Evolutionary conservation across 2,329 filamentous ascomycete genomes (phyloP), one percentile per base, ranked within the genome.

Genomic region (Neonectria punicea): DNA sequence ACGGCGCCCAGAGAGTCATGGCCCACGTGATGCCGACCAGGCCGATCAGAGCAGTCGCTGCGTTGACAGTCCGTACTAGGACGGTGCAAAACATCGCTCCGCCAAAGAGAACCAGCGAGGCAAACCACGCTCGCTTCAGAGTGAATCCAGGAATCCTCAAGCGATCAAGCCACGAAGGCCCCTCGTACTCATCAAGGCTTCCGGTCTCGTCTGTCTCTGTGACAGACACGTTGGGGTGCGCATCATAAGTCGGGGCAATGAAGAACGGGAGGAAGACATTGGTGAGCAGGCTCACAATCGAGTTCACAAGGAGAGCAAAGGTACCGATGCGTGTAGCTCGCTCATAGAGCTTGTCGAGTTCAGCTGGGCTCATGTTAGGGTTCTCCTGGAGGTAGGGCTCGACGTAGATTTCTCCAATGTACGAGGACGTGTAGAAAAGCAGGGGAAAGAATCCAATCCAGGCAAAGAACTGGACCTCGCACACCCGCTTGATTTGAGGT

Each of bases 401-500:
- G 18, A 93, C 92, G 73, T 97, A 97, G 61, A 98, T 92, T 76
- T 97, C 93, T 67, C 93, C 94, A 71, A 98, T 92, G 78, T 96
- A 98, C 18, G 93, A 97, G 1, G 94, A 97, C 5, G 93, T 93
- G 82, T 98, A 98, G 81, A 97, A 98, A 3, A 98, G 85, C 78
- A 97, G 94, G 1, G 94, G 94, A 74, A 98, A 98, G 89, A 95
- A 98, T 57, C 93, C 95, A 61, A 98, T 90, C 94, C 94, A 98
- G 5, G 93, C 93, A 66, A 90, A 94, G 72, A 95, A 89, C 76
- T 96, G 92, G 0, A 94, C 91, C 69, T 90, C 82, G 75, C 94
- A 98, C 41, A 98, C 93, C 68, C 89, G 90, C 67, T 87, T 87
- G 69, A 96, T 93, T 79, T 97, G 94, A 0, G 90, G 90, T 1